Conservation (phyloP, 2,329 filamentous ascomycete species). For the Talaromyces sp. region DNA sequence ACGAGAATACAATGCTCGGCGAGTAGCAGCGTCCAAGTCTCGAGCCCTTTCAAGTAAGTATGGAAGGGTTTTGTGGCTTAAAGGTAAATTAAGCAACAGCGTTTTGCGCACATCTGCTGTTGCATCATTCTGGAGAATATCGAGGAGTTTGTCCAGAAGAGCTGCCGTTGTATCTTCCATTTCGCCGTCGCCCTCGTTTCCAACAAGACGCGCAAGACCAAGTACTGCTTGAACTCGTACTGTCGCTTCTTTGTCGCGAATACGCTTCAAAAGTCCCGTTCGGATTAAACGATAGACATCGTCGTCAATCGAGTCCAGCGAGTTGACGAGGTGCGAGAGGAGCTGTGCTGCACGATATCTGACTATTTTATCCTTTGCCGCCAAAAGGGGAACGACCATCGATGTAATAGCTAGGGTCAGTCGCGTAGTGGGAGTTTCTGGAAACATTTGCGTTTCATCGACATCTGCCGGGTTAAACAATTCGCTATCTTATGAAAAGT, state of each 20-base stretch:
- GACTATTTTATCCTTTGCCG: constrained; percentile 86
- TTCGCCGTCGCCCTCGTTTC: constrained; percentile 64
- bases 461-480: constrained; percentile 58
- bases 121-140: constrained; percentile 88
- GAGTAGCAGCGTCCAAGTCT: constrained; percentile 79
- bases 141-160: constrained; percentile 75
- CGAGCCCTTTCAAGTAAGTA: constrained; percentile 86
- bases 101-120: constrained; percentile 89
- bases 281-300: constrained; percentile 81
- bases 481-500: constrained; percentile 56
- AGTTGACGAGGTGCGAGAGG: constrained; percentile 87
- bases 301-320: constrained; percentile 85
- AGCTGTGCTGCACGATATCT: constrained; percentile 87
- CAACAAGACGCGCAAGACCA: constrained; percentile 78
- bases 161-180: constrained; percentile 64
- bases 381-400: constrained; percentile 68
- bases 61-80: constrained; percentile 74
- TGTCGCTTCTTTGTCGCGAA: constrained; percentile 90
- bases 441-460: constrained; percentile 65
- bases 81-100: constrained; percentile 83
- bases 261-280: constrained; percentile 73
- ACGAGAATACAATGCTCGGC: constrained; percentile 80
- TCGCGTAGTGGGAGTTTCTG: constrained; percentile 78
- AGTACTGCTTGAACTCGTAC: constrained; percentile 89
- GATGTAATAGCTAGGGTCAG: constrained; percentile 71